Conservation (phyloP, 331 rosid genomes). For the Malus hybrid region DNA sequence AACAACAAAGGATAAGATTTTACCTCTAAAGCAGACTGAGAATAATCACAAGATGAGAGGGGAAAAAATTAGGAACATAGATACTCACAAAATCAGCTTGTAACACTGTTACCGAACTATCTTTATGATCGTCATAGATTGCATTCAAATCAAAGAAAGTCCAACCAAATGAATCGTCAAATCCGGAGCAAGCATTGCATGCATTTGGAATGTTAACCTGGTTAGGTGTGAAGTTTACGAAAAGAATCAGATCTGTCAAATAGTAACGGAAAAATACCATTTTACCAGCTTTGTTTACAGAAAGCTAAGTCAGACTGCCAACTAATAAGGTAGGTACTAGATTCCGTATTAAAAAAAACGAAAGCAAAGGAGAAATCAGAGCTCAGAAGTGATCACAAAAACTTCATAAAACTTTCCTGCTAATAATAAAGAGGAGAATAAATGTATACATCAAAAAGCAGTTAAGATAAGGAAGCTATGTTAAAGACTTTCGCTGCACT, state of each 20-base stretch:
- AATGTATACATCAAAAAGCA: neutral
- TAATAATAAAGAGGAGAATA: neutral
- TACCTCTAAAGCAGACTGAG: neutral
- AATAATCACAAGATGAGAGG: neutral
- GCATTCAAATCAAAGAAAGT: conserved; percentile 45
- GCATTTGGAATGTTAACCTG: conserved; percentile 52
- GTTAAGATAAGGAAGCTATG: neutral
- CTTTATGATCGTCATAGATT: conserved; percentile 45
- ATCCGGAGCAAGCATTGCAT: conserved; percentile 40
- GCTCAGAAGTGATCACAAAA: neutral
- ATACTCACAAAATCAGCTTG: conserved; percentile 57
- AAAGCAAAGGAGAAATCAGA: neutral
- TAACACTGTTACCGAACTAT: conserved; percentile 31
- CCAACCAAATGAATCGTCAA: conserved; percentile 43
- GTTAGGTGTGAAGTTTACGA: conserved; percentile 3
- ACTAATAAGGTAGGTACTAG: neutral
- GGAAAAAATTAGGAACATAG: neutral
- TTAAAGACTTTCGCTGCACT: conserved; percentile 2
- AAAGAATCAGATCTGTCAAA: neutral
- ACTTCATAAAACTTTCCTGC: neutral
- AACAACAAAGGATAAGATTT: neutral
- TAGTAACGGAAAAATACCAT: neutral
- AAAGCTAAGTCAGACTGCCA: neutral
- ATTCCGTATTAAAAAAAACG: neutral
- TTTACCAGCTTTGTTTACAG: neutral